Evolutionary conservation across 1,139 yeast species (phyloP).

Genomic region (Geotrichum reessii): DNA sequence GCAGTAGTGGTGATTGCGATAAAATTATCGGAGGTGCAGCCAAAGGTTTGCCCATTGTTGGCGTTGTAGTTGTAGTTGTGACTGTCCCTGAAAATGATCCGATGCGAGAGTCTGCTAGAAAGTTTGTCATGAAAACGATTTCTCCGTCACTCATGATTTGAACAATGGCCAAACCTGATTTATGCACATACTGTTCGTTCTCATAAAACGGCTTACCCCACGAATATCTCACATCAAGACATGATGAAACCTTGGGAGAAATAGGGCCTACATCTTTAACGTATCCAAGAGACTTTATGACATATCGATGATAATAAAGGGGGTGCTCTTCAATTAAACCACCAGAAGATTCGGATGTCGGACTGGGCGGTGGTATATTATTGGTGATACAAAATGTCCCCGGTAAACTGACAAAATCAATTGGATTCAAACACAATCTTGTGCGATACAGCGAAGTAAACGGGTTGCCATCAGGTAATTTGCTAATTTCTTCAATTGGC

Average conservation of each 20-base stretch:
- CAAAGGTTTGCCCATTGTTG: not conserved
- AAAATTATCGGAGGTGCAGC: not conserved
- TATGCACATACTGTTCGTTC: constrained; percentile 84
- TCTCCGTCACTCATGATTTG: constrained; percentile 80
- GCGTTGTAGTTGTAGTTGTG: not conserved
- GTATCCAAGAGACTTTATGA: constrained; percentile 66
- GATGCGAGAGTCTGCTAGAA: constrained; percentile 33
- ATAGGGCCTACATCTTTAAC: constrained; percentile 72
- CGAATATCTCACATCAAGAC: constrained; percentile 58
- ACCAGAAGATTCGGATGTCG: not conserved
- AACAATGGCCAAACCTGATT: constrained; percentile 82
- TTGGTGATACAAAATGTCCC: not conserved
- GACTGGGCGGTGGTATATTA: not conserved
- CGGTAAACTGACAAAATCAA: not conserved
- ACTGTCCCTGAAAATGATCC: constrained; percentile 12
- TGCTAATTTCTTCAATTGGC: constrained; percentile 83
- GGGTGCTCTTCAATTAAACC: constrained; percentile 37
- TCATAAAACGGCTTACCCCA: constrained; percentile 88
- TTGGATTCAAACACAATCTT: constrained; percentile 37
- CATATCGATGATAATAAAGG: constrained; percentile 55
- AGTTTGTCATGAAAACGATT: constrained; percentile 49
- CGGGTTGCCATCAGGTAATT: constrained; percentile 71
- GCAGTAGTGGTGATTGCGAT: not conserved
- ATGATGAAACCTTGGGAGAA: constrained; percentile 28
- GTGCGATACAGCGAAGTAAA: constrained; percentile 80